Percentiles rank a stretch among this genome's conserved stretches.
Conservation (phyloP, 2,329 filamentous ascomycete species). For the Colletotrichum abscissum region DNA sequence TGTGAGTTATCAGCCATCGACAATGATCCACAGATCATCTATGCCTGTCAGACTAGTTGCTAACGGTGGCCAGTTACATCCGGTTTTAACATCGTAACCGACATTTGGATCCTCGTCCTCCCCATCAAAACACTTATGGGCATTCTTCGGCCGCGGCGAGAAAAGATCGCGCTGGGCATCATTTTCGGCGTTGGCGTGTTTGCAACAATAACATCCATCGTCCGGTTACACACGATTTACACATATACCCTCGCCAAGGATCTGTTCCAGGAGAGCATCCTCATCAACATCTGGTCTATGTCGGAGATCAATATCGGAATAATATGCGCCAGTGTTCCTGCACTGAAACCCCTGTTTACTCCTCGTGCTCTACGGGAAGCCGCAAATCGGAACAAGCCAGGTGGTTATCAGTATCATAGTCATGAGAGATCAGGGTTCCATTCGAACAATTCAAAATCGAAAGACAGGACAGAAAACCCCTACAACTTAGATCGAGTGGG, state of each 20-base stretch:
- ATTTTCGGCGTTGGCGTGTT: constrained; percentile 55
- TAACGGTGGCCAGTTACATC: constrained; percentile 47
- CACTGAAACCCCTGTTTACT: constrained; percentile 60
- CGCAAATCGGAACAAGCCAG: neutral
- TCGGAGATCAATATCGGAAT: constrained; percentile 63
- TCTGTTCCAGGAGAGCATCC: constrained; percentile 47
- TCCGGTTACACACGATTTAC: constrained; percentile 53
- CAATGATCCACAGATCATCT: neutral
- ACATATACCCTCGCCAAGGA: constrained; percentile 49
- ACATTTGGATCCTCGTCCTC: constrained; percentile 56
- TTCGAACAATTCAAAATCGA: neutral
- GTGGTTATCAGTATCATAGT: constrained; percentile 14
- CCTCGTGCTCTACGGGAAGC: constrained; percentile 37
- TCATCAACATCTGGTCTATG: constrained; percentile 56
- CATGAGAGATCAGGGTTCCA: neutral
- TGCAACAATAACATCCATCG: constrained; percentile 49
- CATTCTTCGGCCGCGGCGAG: constrained; percentile 58
- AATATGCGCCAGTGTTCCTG: constrained; percentile 59
- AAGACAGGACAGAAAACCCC: neutral
- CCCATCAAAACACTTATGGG: constrained; percentile 56
- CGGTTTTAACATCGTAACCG: constrained; percentile 58
- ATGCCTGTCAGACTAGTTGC: neutral
- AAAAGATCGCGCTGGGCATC: constrained; percentile 61
- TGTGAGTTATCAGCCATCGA: constrained; percentile 40
- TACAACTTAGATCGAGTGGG: neutral